Conservation (phyloP, 495 filamentous ascomycete genomes). For the Neurospora terricola region DNA sequence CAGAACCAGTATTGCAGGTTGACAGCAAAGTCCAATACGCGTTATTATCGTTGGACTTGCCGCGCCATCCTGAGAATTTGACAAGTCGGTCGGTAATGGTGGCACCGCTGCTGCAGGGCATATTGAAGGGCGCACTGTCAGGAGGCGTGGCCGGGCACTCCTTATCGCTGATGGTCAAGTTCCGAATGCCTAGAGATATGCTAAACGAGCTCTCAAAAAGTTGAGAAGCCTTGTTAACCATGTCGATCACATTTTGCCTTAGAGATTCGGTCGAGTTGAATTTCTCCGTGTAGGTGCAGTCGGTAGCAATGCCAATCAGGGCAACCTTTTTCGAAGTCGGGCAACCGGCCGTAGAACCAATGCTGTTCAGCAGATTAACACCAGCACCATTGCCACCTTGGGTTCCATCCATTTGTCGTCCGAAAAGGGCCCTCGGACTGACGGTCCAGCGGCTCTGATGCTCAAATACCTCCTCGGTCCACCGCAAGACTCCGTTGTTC, state of each 20-base stretch:
- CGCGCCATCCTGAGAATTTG: slow-evolving; percentile 82
- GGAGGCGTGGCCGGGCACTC: slow-evolving; percentile 58
- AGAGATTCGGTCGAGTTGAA: slow-evolving; percentile 55
- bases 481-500: slow-evolving; percentile 52
- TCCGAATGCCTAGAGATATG: slow-evolving; percentile 79
- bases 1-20: slow-evolving; percentile 71
- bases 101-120: slow-evolving; percentile 50
- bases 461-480: slow-evolving; percentile 19
- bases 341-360: slow-evolving; percentile 74
- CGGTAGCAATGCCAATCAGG: slow-evolving; percentile 82
- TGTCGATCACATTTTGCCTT: slow-evolving; percentile 62
- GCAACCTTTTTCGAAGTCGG: slow-evolving; percentile 83
- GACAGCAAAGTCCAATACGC: slow-evolving; percentile 92
- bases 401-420: slow-evolving; percentile 40
- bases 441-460: slow-evolving; percentile 18
- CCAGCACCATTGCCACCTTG: slow-evolving; percentile 69
- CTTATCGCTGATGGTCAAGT: slow-evolving; percentile 63
- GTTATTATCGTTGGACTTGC: slow-evolving; percentile 58
- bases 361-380: slow-evolving; percentile 71
- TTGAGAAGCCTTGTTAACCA: slow-evolving; percentile 78
- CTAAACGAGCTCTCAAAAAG: slow-evolving; percentile 89
- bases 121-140: slow-evolving; percentile 67
- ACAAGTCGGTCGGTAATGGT: slow-evolving; percentile 74
- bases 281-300: slow-evolving; percentile 70
- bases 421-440: slow-evolving; percentile 26